Percentiles rank a stretch among this genome's conserved stretches.
These are phyloP conservation scores for Citrus sinensis DNA, from an alignment of 345 rosid species.

Conservation along the genomic window DVS_A1.0 CM039166.1:24476001-24476500, in stretches of 20 bases:
- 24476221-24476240: neutral
- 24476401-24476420: constrained; percentile 98
- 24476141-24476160: neutral
- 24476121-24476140: neutral
- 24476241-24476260: neutral
- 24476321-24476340: neutral
- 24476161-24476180: neutral
- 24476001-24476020: neutral
- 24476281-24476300: neutral
- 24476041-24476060: neutral
- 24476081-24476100: neutral
- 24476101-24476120: neutral
- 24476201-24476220: neutral
- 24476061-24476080: neutral
- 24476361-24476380: constrained; percentile 97
- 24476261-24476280: neutral
- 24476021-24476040: neutral
- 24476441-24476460: constrained; percentile 91
- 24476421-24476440: constrained; percentile 88
- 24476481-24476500: neutral
- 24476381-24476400: constrained; percentile 99
- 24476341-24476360: constrained; percentile 55
- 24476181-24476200: neutral
- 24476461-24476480: constrained; percentile 68
- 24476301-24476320: constrained; percentile 1